Conservation (phyloP, 2,329 filamentous ascomycete species). For the Ophiostoma sp. region DNA sequence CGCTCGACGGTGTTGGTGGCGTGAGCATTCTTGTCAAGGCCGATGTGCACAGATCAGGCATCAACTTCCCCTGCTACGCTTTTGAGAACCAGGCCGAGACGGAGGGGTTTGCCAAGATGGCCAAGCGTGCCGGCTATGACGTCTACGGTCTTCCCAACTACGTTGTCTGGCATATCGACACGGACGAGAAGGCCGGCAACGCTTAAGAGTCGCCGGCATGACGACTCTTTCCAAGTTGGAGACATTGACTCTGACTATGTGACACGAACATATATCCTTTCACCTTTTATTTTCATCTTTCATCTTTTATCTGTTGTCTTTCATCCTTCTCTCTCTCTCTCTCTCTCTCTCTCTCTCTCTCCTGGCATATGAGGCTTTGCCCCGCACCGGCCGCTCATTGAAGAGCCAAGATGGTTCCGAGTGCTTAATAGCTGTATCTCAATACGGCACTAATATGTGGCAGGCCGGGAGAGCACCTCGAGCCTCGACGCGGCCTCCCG, state of each 20-base stretch:
- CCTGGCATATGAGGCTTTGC: neutral
- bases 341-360: no score
- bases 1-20: slow-evolving; percentile 91
- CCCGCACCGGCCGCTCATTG: neutral
- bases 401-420: neutral
- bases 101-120: slow-evolving; percentile 98
- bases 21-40: slow-evolving; percentile 98
- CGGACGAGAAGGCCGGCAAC: slow-evolving; percentile 88
- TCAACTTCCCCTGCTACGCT: slow-evolving; percentile 94
- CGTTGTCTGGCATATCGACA: slow-evolving; percentile 98
- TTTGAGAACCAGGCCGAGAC: slow-evolving; percentile 99
- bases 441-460: neutral
- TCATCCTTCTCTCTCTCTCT: neutral
- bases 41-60: slow-evolving; percentile 91
- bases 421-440: neutral
- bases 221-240: neutral
- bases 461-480: neutral
- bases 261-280: slow-evolving; percentile 7
- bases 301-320: neutral
- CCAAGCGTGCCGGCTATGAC: slow-evolving; percentile 87
- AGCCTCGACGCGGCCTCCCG: neutral
- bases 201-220: slow-evolving; percentile 33
- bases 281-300: neutral
- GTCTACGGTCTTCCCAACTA: slow-evolving; percentile 94
- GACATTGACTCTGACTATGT: neutral